Base-by-base conservation (phyloP, 169 alveolate species). In the Plasmodium billcollinsi region DNA sequence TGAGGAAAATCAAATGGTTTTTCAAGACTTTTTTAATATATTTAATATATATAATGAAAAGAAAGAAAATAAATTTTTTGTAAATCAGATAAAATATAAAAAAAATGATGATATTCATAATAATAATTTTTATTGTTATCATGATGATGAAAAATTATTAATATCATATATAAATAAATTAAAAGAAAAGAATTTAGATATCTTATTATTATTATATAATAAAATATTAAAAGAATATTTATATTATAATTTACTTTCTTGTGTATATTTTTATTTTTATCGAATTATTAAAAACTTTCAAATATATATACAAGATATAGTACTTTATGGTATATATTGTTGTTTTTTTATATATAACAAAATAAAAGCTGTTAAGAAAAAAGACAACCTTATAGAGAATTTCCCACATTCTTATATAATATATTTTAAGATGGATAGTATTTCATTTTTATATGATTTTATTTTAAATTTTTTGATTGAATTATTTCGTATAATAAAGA, bases 231-330 rank as follows among this genome's bases (percentile, higher is more conserved):
- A 69, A 24, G 91, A 83, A 63, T 83, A 69, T 62, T 29, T 83
- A 56, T 83, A 83, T 45, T 83, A 83, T 66, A 83, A 83, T 73
- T 63, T 83, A 49, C 56, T 83, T 3, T 69, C 91, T 14, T 83
- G 91, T 33, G 43, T 83, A n/a, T 83, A 83, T 50, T 50, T 83
- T 63, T 83, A 83, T 69, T 61, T 83, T 62, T 69, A 69, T 61
- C 52, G 91, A 47, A 83, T 83, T 67, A 59, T 83, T 29, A 69
- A 83, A 83, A 83, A 67, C 26, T 18, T 83, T 39, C 69, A 58
- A 45, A 69, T 83, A 4, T 69, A 69, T 62, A 56, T n/a, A 26
- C 71, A 69, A 18, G 91, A 83, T 63, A 47, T 73, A 39, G 70
- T 49, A 61, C 8, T 67, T 20, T 62, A 83, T 83, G 91, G 85